Conservation (phyloP, 495 filamentous ascomycete species). For the Arthonia radiata region DNA sequence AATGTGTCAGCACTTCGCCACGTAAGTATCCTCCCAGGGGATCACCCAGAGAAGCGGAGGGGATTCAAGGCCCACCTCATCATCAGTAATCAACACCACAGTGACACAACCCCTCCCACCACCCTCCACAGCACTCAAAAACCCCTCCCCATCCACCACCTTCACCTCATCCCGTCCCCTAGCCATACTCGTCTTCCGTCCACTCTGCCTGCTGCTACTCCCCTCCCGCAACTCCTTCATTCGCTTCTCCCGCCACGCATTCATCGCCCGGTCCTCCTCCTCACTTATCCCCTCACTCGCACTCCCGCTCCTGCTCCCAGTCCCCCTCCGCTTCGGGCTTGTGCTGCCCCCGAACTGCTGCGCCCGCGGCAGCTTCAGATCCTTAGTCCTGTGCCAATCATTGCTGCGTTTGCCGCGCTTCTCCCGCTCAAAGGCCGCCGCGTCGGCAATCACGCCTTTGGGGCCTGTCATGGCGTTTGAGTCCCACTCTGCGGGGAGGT, state of each 20-base stretch:
- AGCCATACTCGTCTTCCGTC: constrained; percentile 37
- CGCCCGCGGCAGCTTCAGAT: constrained; percentile 10
- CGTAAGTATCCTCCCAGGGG: constrained; percentile 5
- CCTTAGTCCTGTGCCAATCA: too few relatives aligned
- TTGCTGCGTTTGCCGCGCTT: too few relatives aligned
- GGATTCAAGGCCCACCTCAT: constrained; percentile 27
- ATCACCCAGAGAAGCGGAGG: constrained; percentile 1
- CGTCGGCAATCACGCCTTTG: constrained; percentile 95
- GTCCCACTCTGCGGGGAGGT: too few relatives aligned
- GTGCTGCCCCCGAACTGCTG: constrained; percentile 8
- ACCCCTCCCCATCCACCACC: constrained; percentile 69
- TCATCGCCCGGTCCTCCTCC: constrained; percentile 62
- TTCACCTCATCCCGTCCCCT: constrained; percentile 58
- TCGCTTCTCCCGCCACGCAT: constrained; percentile 56
- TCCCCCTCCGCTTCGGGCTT: constrained; percentile 4
- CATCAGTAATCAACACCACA: constrained; percentile 88
- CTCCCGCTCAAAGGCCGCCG: constrained; percentile 67
- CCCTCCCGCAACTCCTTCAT: constrained; percentile 58
- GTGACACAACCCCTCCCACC: constrained; percentile 58
- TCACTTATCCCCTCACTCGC: constrained; percentile 33
- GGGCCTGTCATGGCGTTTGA: constrained; percentile 83
- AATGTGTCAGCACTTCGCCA: constrained; percentile 2
- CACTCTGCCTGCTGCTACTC: constrained; percentile 16
- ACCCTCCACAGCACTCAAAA: constrained; percentile 85
- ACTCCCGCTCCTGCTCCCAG: constrained; percentile 4